These are phyloP conservation scores for Jacaranda copaia DNA, from an alignment of 257 asterid genomes.

Conservation along the genomic window DNA sequence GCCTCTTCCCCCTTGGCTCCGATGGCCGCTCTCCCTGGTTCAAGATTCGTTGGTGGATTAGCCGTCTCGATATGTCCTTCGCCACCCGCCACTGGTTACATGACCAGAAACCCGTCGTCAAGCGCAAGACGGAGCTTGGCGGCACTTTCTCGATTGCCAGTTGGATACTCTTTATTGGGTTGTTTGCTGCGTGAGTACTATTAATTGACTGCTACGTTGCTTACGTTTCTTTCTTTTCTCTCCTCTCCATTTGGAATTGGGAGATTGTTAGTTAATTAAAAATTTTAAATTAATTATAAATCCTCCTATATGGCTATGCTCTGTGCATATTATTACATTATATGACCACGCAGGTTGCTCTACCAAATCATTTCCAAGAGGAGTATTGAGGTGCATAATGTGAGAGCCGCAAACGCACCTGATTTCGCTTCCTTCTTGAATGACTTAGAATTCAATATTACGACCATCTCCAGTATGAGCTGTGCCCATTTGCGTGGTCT, in stretches of 20 bases:
- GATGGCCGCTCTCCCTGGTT: conserved; percentile 80
- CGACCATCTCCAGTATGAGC: conserved; percentile 88
- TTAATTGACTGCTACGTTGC: not conserved
- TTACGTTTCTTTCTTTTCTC: conserved; percentile 12
- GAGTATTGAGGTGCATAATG: conserved; percentile 85
- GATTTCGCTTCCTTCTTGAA: conserved; percentile 76
- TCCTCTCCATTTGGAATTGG: not conserved
- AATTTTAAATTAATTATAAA: not conserved
- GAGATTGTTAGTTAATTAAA: conserved; percentile 7
- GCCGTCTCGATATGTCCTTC: conserved; percentile 85
- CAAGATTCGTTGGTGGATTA: conserved; percentile 91
- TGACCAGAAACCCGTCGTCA: conserved; percentile 75
- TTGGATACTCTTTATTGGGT: conserved; percentile 90
- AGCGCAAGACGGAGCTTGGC: conserved; percentile 97
- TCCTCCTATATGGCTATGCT: not conserved
- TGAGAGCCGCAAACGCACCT: conserved; percentile 85
- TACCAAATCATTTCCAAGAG: conserved; percentile 87
- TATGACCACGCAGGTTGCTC: conserved; percentile 67
- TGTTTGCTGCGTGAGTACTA: conserved; percentile 86
- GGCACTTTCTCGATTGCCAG: conserved; percentile 91
- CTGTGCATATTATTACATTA: not conserved
- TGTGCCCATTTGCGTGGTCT: conserved; percentile 91
- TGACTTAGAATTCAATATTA: conserved; percentile 82
- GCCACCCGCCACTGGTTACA: conserved; percentile 91
- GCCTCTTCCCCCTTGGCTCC: conserved; percentile 62